Conservation (phyloP, 805 yeast species). For the Grigorovia yakushimaensis region DNA sequence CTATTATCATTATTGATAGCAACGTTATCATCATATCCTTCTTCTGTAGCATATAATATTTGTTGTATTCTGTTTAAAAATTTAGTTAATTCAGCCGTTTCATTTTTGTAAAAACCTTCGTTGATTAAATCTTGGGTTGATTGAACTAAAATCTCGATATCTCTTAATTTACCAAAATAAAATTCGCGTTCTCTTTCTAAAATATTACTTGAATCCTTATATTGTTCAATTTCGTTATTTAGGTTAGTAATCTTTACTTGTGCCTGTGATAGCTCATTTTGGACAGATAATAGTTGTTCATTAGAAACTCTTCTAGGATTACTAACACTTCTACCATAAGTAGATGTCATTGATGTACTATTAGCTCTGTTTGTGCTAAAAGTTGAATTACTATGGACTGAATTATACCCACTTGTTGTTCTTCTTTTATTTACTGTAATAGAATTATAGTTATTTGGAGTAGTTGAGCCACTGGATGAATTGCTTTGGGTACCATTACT, state of each 20-base stretch:
- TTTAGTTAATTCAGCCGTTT: slow-evolving; percentile 30
- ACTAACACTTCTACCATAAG: slow-evolving; percentile 12
- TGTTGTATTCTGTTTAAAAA: slow-evolving; percentile 57
- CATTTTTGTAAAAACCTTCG: slow-evolving; percentile 30
- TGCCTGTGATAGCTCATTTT: slow-evolving; percentile 40
- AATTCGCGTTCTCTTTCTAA: slow-evolving; percentile 79
- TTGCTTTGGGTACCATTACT: slow-evolving; percentile 4
- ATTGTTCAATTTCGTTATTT: slow-evolving; percentile 43
- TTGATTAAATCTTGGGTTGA: slow-evolving; percentile 46
- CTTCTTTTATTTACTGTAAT: slow-evolving; percentile 19
- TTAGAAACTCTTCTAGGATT: slow-evolving; percentile 17
- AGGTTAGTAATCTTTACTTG: slow-evolving; percentile 29
- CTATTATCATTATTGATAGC: slow-evolving; percentile 12
- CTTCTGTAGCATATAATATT: slow-evolving; percentile 71
- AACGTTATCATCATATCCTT: slow-evolving; percentile 62
- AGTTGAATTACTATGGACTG: not conserved
- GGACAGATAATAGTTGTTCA: slow-evolving; percentile 24
- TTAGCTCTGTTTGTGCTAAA: slow-evolving; percentile 14
- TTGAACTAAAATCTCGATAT: slow-evolving; percentile 73
- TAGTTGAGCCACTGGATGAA: slow-evolving; percentile 1
- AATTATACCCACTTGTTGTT: slow-evolving; percentile 6
- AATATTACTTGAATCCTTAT: slow-evolving; percentile 49
- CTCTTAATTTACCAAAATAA: slow-evolving; percentile 81
- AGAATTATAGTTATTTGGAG: slow-evolving; percentile 1
- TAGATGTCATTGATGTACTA: slow-evolving; percentile 13